Conservation (phyloP, 1,139 yeast species). For the Saccharomyces hybrid region DNA sequence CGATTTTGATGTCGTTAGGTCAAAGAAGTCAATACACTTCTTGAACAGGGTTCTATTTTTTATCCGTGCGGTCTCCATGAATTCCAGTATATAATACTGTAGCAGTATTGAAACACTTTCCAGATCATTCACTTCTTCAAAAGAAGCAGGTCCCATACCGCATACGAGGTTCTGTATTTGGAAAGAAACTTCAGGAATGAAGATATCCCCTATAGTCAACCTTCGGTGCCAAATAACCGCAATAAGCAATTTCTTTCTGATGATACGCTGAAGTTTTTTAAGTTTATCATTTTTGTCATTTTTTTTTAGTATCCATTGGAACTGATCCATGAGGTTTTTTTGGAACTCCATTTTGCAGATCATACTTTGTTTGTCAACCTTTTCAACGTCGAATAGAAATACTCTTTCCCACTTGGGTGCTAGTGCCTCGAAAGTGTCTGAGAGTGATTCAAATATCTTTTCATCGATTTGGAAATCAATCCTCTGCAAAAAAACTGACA, state of each 20-base stretch:
- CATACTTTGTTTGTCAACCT: slow-evolving; percentile 2
- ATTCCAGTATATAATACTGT: slow-evolving; percentile 11
- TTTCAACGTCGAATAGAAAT: slow-evolving; percentile 6
- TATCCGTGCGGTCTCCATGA: slow-evolving; percentile 5
- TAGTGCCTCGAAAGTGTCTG: slow-evolving; percentile 2
- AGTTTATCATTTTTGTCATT: background rate
- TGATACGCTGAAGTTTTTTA: background rate
- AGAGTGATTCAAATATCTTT: background rate
- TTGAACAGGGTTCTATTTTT: slow-evolving; percentile 2
- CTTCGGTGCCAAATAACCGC: background rate
- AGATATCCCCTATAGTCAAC: background rate
- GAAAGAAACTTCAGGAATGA: background rate
- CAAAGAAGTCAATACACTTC: slow-evolving; percentile 7
- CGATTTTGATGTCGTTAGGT: slow-evolving; percentile 8
- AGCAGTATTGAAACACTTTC: slow-evolving; percentile 1
- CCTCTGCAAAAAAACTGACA: background rate
- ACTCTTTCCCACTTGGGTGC: slow-evolving; percentile 6
- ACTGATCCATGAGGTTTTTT: slow-evolving; percentile 4
- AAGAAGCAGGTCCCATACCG: background rate
- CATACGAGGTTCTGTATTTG: background rate
- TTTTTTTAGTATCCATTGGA: slow-evolving; percentile 1
- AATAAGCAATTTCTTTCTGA: background rate
- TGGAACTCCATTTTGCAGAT: slow-evolving; percentile 7
- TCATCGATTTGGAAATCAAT: slow-evolving; percentile 1
- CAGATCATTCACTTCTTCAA: background rate